phyloP scores from a whole-genome alignment of 2,329 filamentous ascomycete species.

The Passalora sequoiae region DNA sequence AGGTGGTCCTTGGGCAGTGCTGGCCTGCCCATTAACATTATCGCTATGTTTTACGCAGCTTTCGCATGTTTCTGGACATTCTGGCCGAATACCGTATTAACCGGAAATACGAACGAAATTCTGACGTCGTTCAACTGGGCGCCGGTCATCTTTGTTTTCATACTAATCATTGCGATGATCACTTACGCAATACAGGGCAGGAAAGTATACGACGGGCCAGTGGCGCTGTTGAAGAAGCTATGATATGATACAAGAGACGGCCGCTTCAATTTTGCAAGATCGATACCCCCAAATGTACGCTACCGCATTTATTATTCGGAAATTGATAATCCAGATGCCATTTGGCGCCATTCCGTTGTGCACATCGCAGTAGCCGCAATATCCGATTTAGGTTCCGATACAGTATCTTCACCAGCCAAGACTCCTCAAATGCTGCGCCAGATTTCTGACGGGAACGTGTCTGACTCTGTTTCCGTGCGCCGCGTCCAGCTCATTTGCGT shows the following conservation, averaged over 20 bases:
- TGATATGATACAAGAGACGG: neutral
- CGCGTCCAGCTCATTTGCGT: no score
- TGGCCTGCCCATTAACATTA: slow-evolving; percentile 15
- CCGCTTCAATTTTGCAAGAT: neutral
- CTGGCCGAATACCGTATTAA: slow-evolving; percentile 16
- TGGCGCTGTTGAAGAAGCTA: slow-evolving; percentile 16
- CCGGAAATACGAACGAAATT: slow-evolving; percentile 5
- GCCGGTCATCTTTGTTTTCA: slow-evolving; percentile 15
- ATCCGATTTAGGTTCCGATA: neutral
- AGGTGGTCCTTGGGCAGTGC: slow-evolving; percentile 22
- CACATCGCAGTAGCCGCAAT: neutral
- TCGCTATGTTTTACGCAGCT: slow-evolving; percentile 13
- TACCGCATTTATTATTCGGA: neutral
- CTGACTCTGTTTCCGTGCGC: no score
- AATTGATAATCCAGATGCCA: neutral
- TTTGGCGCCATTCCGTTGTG: no score
- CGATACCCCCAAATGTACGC: slow-evolving; percentile 1
- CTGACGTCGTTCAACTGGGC: slow-evolving; percentile 20
- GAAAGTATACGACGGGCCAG: slow-evolving; percentile 18
- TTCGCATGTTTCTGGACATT: slow-evolving; percentile 22
- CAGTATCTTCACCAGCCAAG: no score
- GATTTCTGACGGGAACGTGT: no score
- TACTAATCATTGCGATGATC: slow-evolving; percentile 19
- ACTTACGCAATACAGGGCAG: slow-evolving; percentile 18
- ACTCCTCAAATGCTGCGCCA: no score